Evolutionary conservation across 2,329 filamentous ascomycete genomes (phyloP).

Genomic region (Neopestalotiopsis sp.): DNA sequence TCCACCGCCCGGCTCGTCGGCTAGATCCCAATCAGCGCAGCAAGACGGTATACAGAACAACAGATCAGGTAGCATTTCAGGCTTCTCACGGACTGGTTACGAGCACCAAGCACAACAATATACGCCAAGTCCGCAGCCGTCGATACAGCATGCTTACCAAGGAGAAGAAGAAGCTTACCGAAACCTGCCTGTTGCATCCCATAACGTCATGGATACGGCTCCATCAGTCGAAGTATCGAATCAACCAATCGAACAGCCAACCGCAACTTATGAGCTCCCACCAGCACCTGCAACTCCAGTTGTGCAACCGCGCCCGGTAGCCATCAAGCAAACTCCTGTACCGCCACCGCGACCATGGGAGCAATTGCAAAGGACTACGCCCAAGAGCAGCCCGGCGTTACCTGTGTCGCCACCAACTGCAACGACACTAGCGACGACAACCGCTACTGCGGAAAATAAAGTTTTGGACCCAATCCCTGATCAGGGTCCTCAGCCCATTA

Average conservation of each 20-base stretch:
- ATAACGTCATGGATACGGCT: background rate
- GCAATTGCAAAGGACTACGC: slow-evolving; percentile 30
- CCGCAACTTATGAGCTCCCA: background rate
- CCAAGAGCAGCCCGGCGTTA: slow-evolving; percentile 16
- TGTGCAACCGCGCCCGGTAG: slow-evolving; percentile 23
- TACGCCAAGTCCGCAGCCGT: background rate
- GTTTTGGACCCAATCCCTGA: slow-evolving; percentile 21
- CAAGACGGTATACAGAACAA: slow-evolving; percentile 1
- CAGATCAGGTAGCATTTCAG: background rate
- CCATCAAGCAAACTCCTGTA: slow-evolving; percentile 33
- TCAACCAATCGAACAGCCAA: background rate
- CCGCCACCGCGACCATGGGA: slow-evolving; percentile 40
- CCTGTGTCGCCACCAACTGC: background rate
- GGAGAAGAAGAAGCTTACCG: background rate
- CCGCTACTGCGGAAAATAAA: slow-evolving; percentile 6
- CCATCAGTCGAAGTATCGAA: background rate
- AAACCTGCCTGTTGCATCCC: background rate
- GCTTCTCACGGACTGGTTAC: background rate
- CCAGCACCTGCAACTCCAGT: slow-evolving; percentile 14
- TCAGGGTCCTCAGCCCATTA: slow-evolving; percentile 32
- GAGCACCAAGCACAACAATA: background rate
- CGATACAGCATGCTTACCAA: background rate
- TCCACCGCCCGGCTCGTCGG: background rate
- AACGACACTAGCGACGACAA: background rate
- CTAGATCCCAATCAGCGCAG: background rate